Percentiles rank a stretch among this genome's conserved stretches.
Conservation (phyloP, 768 basidiomycete species). For the Erythrobasidium yunnanense region DNA sequence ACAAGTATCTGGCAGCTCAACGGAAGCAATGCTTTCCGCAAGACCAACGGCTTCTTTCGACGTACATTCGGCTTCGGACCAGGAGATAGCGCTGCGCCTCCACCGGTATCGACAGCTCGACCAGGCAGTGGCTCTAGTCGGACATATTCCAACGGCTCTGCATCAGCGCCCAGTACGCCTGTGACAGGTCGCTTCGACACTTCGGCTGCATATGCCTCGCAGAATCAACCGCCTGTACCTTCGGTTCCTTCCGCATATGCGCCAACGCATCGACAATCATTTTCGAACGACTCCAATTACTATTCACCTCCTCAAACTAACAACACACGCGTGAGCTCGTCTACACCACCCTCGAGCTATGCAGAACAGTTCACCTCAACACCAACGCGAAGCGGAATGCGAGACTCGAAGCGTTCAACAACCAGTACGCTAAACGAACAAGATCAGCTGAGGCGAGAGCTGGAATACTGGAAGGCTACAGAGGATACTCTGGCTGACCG, state of each 20-base stretch:
- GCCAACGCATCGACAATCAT: background rate
- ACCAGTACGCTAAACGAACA: background rate
- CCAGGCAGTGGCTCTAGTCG: background rate
- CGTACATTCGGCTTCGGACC: constrained; percentile 28
- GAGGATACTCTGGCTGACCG: background rate
- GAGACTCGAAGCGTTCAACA: background rate
- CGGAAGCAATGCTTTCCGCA: constrained; percentile 35
- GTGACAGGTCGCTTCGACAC: constrained; percentile 12
- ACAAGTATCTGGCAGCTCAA: background rate
- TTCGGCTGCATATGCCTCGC: background rate
- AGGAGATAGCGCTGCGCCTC: background rate
- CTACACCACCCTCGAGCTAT: background rate
- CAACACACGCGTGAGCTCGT: background rate
- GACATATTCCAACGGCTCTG: background rate
- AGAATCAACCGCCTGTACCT: constrained; percentile 26
- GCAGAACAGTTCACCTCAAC: background rate
- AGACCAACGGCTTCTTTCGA: constrained; percentile 37
- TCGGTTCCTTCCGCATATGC: constrained; percentile 7
- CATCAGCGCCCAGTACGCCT: constrained; percentile 10
- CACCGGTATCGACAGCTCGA: background rate
- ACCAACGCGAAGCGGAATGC: too few relatives aligned
- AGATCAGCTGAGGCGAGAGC: background rate
- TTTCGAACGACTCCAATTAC: background rate
- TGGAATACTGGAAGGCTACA: background rate
- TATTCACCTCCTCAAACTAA: background rate